phyloP scores from a whole-genome alignment of 306 rosid species.

The Trifolium fragiferum region DNA sequence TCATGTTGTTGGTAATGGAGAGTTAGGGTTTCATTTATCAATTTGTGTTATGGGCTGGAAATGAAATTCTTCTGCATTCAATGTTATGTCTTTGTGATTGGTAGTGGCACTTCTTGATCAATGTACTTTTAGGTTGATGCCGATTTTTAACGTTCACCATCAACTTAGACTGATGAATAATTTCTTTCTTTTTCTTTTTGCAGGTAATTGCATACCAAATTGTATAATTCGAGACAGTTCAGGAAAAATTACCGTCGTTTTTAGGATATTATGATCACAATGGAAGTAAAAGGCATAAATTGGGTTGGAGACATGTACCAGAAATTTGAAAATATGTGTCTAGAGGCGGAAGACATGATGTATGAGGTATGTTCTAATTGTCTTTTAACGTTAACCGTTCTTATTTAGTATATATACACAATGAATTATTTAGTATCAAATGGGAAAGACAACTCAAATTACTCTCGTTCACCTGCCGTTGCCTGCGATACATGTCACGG shows the following conservation, averaged over 20 bases:
- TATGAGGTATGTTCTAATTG: constrained; percentile 64
- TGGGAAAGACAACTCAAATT: not conserved
- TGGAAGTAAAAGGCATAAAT: constrained; percentile 78
- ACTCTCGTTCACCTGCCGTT: not conserved
- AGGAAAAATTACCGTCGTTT: constrained; percentile 30
- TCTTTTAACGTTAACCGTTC: constrained; percentile 27
- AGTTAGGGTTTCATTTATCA: constrained; percentile 35
- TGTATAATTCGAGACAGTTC: constrained; percentile 37
- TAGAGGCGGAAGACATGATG: constrained; percentile 81
- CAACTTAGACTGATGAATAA: constrained; percentile 30
- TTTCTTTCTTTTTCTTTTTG: constrained; percentile 31
- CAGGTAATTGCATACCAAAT: constrained; percentile 43
- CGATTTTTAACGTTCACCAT: not conserved
- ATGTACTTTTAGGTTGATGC: not conserved
- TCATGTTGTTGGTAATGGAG: constrained; percentile 12
- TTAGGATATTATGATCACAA: constrained; percentile 47
- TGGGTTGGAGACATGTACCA: constrained; percentile 87
- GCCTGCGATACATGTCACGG: constrained; percentile 17
- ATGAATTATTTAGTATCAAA: constrained; percentile 12
- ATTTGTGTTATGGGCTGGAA: constrained; percentile 27
- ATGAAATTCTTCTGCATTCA: constrained; percentile 19
- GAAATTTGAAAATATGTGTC: constrained; percentile 84
- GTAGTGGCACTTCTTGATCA: constrained; percentile 11
- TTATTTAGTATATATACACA: not conserved
- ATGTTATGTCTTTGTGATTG: constrained; percentile 26